Percentiles rank a stretch among this genome's conserved stretches.
These are phyloP conservation scores for Lipomyces sp. DNA, from an alignment of 805 yeast species.

Conservation along the genomic window DNA sequence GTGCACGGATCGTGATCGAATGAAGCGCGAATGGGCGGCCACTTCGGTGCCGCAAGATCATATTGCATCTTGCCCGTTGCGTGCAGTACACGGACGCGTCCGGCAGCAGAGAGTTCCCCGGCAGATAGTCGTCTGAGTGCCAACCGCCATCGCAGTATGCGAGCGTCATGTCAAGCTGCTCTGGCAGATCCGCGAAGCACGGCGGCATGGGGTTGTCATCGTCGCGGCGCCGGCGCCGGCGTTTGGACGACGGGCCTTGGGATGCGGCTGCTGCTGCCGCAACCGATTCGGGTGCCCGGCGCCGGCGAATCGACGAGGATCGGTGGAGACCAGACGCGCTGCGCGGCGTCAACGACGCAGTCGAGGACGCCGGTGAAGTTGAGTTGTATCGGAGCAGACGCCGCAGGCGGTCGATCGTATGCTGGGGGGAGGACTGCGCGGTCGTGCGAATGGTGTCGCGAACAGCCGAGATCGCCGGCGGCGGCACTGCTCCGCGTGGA, in stretches of 20 bases:
- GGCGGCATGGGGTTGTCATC: background rate
- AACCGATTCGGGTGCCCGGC: too few species aligned
- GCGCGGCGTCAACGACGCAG: too few species aligned
- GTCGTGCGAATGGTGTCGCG: background rate
- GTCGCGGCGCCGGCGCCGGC: slow-evolving; percentile 20
- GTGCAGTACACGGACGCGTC: slow-evolving; percentile 24
- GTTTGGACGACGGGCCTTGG: background rate
- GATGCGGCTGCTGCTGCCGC: too few species aligned
- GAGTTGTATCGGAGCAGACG: slow-evolving; percentile 8
- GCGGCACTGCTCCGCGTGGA: background rate
- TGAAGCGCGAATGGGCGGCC: slow-evolving; percentile 19
- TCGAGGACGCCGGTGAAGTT: background rate
- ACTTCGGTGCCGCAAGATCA: slow-evolving; percentile 24
- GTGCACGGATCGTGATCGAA: slow-evolving; percentile 28
- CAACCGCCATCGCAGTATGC: slow-evolving; percentile 27
- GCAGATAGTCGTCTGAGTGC: slow-evolving; percentile 25
- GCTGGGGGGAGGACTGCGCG: background rate
- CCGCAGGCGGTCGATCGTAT: slow-evolving; percentile 3
- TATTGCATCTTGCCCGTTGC: slow-evolving; percentile 22
- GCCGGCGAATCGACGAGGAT: background rate
- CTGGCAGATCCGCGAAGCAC: slow-evolving; percentile 14
- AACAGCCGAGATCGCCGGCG: background rate
- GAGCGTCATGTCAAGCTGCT: slow-evolving; percentile 12
- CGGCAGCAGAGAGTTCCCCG: slow-evolving; percentile 18
- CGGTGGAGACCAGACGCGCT: background rate